phyloP scores from a whole-genome alignment of 176 grass and related monocot species.

The Aegilops sharonensis region DNA sequence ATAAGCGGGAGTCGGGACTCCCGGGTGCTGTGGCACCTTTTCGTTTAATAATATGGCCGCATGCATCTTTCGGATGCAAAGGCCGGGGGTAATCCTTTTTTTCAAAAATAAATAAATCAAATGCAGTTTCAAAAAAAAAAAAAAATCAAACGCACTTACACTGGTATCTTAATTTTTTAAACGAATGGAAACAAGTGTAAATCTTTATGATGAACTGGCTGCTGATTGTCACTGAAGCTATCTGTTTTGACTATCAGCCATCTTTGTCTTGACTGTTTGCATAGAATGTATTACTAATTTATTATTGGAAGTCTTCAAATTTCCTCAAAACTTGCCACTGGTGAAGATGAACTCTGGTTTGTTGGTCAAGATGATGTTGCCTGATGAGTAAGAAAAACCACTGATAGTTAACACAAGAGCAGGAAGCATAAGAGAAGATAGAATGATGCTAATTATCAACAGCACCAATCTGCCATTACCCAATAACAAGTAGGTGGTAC shows the following conservation, averaged over 20 bases:
- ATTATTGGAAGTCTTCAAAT: constrained; percentile 3
- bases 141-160: not conserved
- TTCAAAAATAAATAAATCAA: too few relatives aligned
- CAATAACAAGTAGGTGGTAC: constrained; percentile 1
- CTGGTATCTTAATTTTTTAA: not conserved
- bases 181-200: not conserved
- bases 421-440: not conserved
- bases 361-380: not conserved
- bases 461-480: not conserved
- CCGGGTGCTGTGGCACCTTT: too few relatives aligned
- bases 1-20: too few relatives aligned
- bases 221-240: not conserved
- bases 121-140: too few relatives aligned
- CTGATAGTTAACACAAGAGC: not conserved
- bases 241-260: not conserved
- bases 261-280: not conserved
- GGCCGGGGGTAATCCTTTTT: too few relatives aligned
- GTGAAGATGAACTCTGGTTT: constrained; percentile 11
- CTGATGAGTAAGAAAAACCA: not conserved
- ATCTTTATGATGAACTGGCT: not conserved
- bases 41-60: too few relatives aligned
- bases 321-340: constrained; percentile 7
- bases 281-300: constrained; percentile 5
- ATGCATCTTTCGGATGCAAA: too few relatives aligned
- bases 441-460: not conserved